Conservation (phyloP, 208 protist genomes). For the Leishmania tropica region DNA sequence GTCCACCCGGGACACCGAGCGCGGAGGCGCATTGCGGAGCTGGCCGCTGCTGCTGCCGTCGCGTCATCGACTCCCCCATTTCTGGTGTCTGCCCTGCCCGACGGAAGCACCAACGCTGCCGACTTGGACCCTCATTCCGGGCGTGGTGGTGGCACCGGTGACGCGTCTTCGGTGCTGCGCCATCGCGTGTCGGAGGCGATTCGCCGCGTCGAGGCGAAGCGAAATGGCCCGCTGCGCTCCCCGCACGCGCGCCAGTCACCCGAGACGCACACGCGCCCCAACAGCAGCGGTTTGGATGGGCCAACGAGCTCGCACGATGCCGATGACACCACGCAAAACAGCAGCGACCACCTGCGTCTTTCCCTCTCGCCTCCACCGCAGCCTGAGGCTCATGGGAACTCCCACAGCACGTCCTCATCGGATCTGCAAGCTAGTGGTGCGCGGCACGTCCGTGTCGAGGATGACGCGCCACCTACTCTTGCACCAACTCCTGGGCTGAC, state of each 20-base stretch:
- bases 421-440: not conserved
- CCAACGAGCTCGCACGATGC: not conserved
- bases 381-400: not conserved
- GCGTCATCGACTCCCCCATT: not conserved
- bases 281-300: not conserved
- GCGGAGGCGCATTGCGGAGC: not conserved
- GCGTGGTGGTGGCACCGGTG: not conserved
- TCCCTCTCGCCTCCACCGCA: not conserved
- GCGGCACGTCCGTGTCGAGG: not conserved
- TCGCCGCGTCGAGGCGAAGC: slow-evolving; percentile 14
- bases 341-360: not conserved
- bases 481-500: not conserved
- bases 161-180: slow-evolving; percentile 9
- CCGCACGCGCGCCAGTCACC: not conserved
- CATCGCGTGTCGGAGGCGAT: slow-evolving; percentile 17
- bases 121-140: not conserved
- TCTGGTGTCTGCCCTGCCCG: too few relatives aligned
- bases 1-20: not conserved
- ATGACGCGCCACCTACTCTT: not conserved
- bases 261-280: not conserved
- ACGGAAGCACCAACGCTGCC: not conserved
- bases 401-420: not conserved
- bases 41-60: not conserved
- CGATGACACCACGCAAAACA: not conserved
- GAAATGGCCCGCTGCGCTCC: not conserved